Evolutionary conservation across 2,329 filamentous ascomycete species (phyloP).

Genomic region (Scortechinia acanthostroma): DNA sequence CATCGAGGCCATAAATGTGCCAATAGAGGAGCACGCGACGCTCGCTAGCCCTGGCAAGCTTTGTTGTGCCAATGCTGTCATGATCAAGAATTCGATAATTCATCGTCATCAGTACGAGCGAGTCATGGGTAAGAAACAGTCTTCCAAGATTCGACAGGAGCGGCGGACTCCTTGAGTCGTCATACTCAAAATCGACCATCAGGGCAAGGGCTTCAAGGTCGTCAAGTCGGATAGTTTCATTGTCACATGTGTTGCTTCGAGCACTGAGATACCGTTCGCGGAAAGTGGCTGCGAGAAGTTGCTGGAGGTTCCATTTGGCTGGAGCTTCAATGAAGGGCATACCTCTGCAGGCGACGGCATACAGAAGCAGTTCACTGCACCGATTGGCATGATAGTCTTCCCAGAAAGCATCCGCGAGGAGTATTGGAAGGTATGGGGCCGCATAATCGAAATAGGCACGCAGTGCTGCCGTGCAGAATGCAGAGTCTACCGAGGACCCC

Average conservation of each 20-base stretch:
- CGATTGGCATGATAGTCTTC: constrained; percentile 10
- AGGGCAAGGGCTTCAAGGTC: constrained; percentile 11
- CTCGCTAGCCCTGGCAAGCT: constrained; percentile 3
- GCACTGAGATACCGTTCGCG: constrained; percentile 9
- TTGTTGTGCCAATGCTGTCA: background rate
- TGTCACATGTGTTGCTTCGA: constrained; percentile 6
- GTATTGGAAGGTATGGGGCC: constrained; percentile 10
- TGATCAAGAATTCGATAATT: constrained; percentile 4
- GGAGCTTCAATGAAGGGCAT: constrained; percentile 9
- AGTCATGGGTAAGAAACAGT: constrained; percentile 12
- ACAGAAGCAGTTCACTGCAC: constrained; percentile 11
- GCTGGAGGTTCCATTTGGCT: constrained; percentile 11
- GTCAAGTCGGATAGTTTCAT: constrained; percentile 6
- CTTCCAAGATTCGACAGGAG: constrained; percentile 7
- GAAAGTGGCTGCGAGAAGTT: constrained; percentile 11
- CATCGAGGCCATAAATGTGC: constrained; percentile 11
- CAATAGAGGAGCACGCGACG: constrained; percentile 10
- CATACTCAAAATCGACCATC: constrained; percentile 10
- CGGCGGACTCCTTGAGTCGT: background rate
- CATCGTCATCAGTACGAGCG: constrained; percentile 13
- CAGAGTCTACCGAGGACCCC: constrained; percentile 4
- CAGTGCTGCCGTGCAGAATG: constrained; percentile 7
- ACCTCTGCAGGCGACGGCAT: constrained; percentile 13
- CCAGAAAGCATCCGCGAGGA: constrained; percentile 14
- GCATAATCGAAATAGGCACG: constrained; percentile 13